phyloP scores from a whole-genome alignment of 1,139 yeast genomes.

The Candida glucosophila region DNA sequence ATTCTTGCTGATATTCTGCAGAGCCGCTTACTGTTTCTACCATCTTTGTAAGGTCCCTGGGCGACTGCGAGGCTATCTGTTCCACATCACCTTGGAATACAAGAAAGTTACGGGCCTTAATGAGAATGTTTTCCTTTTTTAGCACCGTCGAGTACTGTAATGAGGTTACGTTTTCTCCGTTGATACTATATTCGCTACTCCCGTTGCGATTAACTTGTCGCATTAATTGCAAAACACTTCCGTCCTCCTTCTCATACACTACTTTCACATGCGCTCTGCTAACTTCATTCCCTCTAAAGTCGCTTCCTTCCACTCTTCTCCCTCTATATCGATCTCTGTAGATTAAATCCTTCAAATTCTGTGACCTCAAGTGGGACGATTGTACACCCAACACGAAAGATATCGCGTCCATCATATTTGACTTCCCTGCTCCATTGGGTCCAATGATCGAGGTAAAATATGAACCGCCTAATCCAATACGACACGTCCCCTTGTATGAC shows the following conservation, averaged over 20 bases:
- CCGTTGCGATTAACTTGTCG: constrained; percentile 52
- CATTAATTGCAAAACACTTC: constrained; percentile 42
- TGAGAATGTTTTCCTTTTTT: constrained; percentile 74
- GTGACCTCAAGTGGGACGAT: constrained; percentile 69
- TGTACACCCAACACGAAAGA: constrained; percentile 89
- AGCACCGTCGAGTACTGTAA: constrained; percentile 57
- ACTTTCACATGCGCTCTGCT: constrained; percentile 75
- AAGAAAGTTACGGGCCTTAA: constrained; percentile 83
- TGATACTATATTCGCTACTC: constrained; percentile 59
- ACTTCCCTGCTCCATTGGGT: constrained; percentile 97
- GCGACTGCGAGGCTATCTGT: constrained; percentile 81
- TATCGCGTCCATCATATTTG: constrained; percentile 97
- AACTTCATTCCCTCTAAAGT: no score
- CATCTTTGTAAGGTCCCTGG: constrained; percentile 63
- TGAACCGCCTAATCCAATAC: constrained; percentile 76
- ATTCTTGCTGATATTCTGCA: constrained; percentile 54
- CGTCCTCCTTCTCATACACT: constrained; percentile 56
- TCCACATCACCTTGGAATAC: constrained; percentile 98
- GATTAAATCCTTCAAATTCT: constrained; percentile 64
- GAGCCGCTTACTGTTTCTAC: constrained; percentile 86
- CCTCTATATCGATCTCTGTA: no score
- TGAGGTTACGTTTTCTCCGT: constrained; percentile 55
- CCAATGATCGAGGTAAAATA: constrained; percentile 89
- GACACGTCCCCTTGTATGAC: constrained; percentile 72
- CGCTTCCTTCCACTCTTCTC: constrained; percentile 18